Base-by-base conservation (phyloP, 352 stramenopile genomes). In the Globisporangium viniferum region DNA sequence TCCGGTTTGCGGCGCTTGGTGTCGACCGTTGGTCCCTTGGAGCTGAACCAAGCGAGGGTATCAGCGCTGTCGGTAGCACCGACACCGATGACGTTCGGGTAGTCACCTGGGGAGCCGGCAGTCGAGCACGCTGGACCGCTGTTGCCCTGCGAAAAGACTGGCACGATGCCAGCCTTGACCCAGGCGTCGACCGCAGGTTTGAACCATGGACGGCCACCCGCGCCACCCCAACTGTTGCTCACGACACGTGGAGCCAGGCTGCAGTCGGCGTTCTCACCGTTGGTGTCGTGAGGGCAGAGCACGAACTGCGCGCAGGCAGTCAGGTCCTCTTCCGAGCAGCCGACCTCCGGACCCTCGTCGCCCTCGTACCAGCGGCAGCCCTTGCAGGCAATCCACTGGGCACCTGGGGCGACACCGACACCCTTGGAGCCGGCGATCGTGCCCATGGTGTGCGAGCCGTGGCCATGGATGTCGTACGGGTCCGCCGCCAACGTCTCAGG, bases 41-140 rank as follows among this genome's bases (percentile, higher is more conserved):
- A 62, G 35, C 59, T 71, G 53, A 68, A 75, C 1, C 2, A 18
- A 1, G 65, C 56, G 18, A 77, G 39, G 0, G 5, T 49, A 35
- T 77, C 63, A 0, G 27, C 22, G 24, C 33, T 61, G 18, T 22
- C 61, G 5, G 67, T 75, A 33, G 73, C 62, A 5, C 70, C 73
- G 18, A 79, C 73, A 22, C 60, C 58, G 22, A 79, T 77, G 46
- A 79, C 73, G 24, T 65, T 63, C 18, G 54, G 22, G 65, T 75
- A 78, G 22, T 72, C 67, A 44, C 68, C 68, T 20, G 74, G 74
- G 10, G 66, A 61, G 8, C 48, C 68, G 2, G 51, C 64, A 3
- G 68, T 78, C 51, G 5, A 31, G 36, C 70, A 76, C 1, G 9
- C 2, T 0, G 22, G 24, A 12, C 73, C 73, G n/a, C 10, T 27